These are phyloP conservation scores for Ophiocordyceps camponoti-leonardi DNA, from an alignment of 2,329 filamentous ascomycete genomes.

Conservation along the genomic window DNA sequence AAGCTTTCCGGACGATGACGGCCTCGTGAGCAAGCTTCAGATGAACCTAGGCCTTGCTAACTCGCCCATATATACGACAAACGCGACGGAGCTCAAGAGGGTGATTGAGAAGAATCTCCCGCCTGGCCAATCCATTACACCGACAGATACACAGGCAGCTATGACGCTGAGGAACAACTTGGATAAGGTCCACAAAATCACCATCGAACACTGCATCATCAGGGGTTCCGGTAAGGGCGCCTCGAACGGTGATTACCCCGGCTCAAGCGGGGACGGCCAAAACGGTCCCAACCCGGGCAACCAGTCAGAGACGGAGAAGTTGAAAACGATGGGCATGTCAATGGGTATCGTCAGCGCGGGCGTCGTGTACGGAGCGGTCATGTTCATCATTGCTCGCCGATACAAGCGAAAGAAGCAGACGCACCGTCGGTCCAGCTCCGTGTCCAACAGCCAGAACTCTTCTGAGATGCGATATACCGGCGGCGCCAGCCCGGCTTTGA, in stretches of 20 bases:
- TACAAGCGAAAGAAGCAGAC: slow-evolving; percentile 75
- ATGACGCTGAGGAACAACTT: slow-evolving; percentile 47
- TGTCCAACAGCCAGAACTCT: slow-evolving; percentile 30
- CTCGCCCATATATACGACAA: slow-evolving; percentile 48
- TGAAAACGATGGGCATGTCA: slow-evolving; percentile 52
- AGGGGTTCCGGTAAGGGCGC: slow-evolving; percentile 15
- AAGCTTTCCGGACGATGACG: slow-evolving; percentile 46
- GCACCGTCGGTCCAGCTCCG: slow-evolving; percentile 61
- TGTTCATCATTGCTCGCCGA: slow-evolving; percentile 81
- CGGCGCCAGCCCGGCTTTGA: slow-evolving; percentile 40
- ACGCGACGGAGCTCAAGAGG: background rate
- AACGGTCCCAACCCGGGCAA: background rate
- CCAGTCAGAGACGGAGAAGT: slow-evolving; percentile 22
- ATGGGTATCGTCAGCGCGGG: slow-evolving; percentile 63
- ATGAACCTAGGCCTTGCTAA: slow-evolving; percentile 54
- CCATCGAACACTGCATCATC: slow-evolving; percentile 18
- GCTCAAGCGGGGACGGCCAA: slow-evolving; percentile 19
- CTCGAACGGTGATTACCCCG: slow-evolving; percentile 10
- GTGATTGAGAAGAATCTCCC: background rate
- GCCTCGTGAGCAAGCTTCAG: slow-evolving; percentile 48
- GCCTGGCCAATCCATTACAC: background rate
- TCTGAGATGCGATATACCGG: slow-evolving; percentile 35
- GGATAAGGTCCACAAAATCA: slow-evolving; percentile 54
- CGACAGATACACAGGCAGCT: background rate
- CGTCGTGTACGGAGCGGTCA: slow-evolving; percentile 78